A percentile compares a stretch with the other conserved stretches of the same genome.
phyloP scores from a whole-genome alignment of 2,329 filamentous ascomycete genomes.

The Verticillium klebahnii region DNA sequence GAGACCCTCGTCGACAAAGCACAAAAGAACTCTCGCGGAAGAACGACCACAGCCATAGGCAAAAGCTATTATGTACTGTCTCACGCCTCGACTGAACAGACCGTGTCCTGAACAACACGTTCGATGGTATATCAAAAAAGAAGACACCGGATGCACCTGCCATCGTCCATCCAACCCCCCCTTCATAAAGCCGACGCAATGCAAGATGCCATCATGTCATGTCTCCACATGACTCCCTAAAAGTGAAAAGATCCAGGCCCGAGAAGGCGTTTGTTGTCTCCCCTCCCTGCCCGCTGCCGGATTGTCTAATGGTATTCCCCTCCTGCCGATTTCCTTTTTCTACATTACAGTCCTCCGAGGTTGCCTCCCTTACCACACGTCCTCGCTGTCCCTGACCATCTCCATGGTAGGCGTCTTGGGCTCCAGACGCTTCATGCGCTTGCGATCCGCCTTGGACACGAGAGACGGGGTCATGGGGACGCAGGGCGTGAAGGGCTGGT shows the following conservation, averaged over 20 bases:
- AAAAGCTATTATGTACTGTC: background rate
- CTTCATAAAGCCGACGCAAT: background rate
- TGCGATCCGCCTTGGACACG: slow-evolving; percentile 66
- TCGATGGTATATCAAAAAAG: background rate
- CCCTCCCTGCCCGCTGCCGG: background rate
- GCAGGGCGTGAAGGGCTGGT: slow-evolving; percentile 73
- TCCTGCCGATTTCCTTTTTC: background rate
- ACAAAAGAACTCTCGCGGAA: too few species aligned
- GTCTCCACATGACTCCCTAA: background rate
- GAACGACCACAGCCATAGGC: background rate
- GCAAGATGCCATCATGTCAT: background rate
- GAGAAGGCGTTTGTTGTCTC: background rate
- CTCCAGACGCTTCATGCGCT: slow-evolving; percentile 60
- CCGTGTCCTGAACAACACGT: background rate
- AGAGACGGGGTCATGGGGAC: slow-evolving; percentile 74
- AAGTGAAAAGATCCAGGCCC: background rate
- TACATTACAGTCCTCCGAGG: background rate
- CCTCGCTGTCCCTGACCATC: slow-evolving; percentile 58
- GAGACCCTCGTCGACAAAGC: too few species aligned
- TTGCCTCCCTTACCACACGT: slow-evolving; percentile 50
- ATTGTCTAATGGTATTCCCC: background rate
- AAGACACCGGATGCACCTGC: slow-evolving; percentile 2
- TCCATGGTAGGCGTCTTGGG: slow-evolving; percentile 59
- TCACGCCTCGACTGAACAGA: background rate
- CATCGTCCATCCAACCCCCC: background rate